Conservation (phyloP, 495 filamentous ascomycete species). For the Penicillium cataractarum region DNA sequence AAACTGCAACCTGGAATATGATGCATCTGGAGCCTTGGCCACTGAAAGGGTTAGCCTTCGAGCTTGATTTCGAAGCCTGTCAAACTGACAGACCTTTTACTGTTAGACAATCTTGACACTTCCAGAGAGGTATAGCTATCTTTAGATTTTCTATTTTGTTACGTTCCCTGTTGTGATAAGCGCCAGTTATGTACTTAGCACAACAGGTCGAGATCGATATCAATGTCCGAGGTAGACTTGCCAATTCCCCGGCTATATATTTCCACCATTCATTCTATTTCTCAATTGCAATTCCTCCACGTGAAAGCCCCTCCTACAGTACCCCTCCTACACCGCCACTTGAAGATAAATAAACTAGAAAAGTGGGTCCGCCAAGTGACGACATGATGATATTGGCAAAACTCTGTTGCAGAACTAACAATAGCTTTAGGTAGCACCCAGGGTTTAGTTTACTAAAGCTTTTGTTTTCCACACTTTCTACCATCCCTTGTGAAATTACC, state of each 20-base stretch:
- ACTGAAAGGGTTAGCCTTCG: no score
- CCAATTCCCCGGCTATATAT: no score
- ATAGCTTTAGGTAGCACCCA: background rate
- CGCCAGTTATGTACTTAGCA: background rate
- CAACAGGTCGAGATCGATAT: background rate
- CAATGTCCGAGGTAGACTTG: background rate
- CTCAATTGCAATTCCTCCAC: background rate
- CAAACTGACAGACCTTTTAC: no score
- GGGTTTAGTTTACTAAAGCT: no score
- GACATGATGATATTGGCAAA: slow-evolving; percentile 18
- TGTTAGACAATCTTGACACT: no score
- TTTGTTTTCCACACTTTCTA: background rate
- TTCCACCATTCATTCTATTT: no score
- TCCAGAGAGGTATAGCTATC: background rate
- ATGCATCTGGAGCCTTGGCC: no score
- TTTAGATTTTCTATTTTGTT: no score
- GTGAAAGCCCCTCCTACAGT: background rate
- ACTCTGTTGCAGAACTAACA: background rate
- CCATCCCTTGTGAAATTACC: background rate
- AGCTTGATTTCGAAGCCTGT: no score
- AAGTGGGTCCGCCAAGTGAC: slow-evolving; percentile 18
- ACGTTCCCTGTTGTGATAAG: background rate
- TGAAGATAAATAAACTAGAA: background rate
- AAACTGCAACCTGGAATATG: no score
- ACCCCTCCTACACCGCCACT: background rate